Conservation (phyloP, 441 rosid species). For the Bocquillonia castaneifolia region DNA sequence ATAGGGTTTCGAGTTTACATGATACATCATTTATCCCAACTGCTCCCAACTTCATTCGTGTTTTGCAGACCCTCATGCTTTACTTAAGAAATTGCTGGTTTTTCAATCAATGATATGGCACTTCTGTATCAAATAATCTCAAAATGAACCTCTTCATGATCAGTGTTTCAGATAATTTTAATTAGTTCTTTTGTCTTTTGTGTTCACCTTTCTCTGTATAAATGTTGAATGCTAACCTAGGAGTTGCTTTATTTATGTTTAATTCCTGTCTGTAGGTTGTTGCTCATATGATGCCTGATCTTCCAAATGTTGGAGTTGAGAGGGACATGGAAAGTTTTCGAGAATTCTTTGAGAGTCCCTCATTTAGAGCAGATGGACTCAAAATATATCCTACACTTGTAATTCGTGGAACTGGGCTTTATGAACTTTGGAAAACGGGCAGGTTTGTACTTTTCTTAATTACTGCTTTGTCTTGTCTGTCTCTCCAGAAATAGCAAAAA, state of each 20-base stretch:
- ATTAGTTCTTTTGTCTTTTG: constrained; percentile 9
- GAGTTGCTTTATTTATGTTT: constrained; percentile 47
- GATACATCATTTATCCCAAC: not conserved
- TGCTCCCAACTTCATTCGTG: not conserved
- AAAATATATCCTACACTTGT: constrained; percentile 98
- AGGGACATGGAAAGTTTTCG: constrained; percentile 93
- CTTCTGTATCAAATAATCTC: not conserved
- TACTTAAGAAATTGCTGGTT: not conserved
- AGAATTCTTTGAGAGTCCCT: constrained; percentile 96
- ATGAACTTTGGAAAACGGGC: constrained; percentile 99
- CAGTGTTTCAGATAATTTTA: constrained; percentile 4
- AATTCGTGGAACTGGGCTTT: constrained; percentile 97
- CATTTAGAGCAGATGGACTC: constrained; percentile 93
- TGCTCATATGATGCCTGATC: constrained; percentile 99
- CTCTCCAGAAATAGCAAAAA: not conserved
- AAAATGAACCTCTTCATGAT: constrained; percentile 1
- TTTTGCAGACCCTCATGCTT: not conserved
- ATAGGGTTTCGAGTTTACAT: not conserved
- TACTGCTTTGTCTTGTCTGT: not conserved
- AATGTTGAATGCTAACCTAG: constrained; percentile 21
- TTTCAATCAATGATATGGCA: not conserved
- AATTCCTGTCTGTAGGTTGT: constrained; percentile 61
- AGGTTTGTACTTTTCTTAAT: constrained; percentile 38
- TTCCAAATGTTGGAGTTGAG: constrained; percentile 97
- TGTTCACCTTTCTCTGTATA: constrained; percentile 13